Evolutionary conservation across 2,329 filamentous ascomycete species (phyloP).

Genomic region (Penicillium sp.): DNA sequence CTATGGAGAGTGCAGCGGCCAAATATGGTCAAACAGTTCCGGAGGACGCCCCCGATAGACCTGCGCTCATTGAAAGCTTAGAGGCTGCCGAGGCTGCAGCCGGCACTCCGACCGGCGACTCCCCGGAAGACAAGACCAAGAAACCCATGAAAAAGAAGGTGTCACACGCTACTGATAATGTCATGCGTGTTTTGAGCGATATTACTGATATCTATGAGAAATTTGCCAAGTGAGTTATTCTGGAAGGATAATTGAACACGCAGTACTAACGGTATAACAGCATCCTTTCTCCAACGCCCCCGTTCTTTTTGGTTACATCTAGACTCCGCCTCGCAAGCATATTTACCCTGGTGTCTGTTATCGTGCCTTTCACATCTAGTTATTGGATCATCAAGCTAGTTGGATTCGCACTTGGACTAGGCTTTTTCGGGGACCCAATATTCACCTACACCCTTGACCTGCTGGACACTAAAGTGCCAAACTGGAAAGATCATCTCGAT

Average conservation of each 20-base stretch:
- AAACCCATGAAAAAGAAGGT: slow-evolving; percentile 74
- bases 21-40: slow-evolving; percentile 69
- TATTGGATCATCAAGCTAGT: slow-evolving; percentile 64
- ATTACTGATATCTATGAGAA: slow-evolving; percentile 62
- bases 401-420: slow-evolving; percentile 66
- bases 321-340: slow-evolving; percentile 55
- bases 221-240: slow-evolving; percentile 52
- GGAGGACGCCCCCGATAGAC: slow-evolving; percentile 44
- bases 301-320: slow-evolving; percentile 56
- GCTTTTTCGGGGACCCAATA: slow-evolving; percentile 76
- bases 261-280: slow-evolving; percentile 27
- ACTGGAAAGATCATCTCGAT: slow-evolving; percentile 74
- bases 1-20: slow-evolving; percentile 70
- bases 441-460: slow-evolving; percentile 58
- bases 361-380: slow-evolving; percentile 54
- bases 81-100: slow-evolving; percentile 56
- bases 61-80: slow-evolving; percentile 44
- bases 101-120: slow-evolving; percentile 51
- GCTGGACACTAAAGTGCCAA: slow-evolving; percentile 52
- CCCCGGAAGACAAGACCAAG: slow-evolving; percentile 63
- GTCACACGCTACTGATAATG: slow-evolving; percentile 70
- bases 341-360: slow-evolving; percentile 51
- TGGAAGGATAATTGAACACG: neutral
- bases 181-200: slow-evolving; percentile 67
- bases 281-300: slow-evolving; percentile 60